Evolutionary conservation across 768 basidiomycete species (phyloP), one percentile per base, ranked within the genome.

Genomic region (Calocera cornea): DNA sequence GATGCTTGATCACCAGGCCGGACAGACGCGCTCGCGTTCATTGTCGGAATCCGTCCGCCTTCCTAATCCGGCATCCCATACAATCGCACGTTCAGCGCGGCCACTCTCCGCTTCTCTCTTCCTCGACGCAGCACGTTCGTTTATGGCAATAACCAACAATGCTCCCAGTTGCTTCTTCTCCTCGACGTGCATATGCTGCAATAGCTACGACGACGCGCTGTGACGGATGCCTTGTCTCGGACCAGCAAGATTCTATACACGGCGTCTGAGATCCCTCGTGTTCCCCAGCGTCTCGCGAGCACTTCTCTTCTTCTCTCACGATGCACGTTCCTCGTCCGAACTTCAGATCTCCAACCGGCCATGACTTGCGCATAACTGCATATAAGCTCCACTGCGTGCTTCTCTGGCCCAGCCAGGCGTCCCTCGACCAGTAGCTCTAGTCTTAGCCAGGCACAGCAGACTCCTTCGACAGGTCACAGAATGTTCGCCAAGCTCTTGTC

Each of bases 21-120:
- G 36, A 5, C 36, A n/a, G n/a, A n/a, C n/a, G n/a, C n/a, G n/a
- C n/a, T 5, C 36, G 5, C 14, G 5, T 38, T 47, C 24, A 47
- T 60, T 31, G 31, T 60, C 54, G 31, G 31, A 60, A 60, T 60
- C 54, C 54, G 54, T 60, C 54, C 54, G 54, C 54, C 31, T 29
- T 60, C 54, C 54, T 29, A 31, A 29, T 33, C 31, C 19, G 54
- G 54, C 31, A 60, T 22, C 7, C 54, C 16, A 60, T 5, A 2
- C 54, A 27, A 33, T 33, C 27, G 27, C 27, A 60, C 54, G 27
- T 27, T 60, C 31, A 60, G 54, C 31, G 16, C 44, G 16, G 19
- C 5, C 3, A 3, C 22, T 31, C 54, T 60, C 54, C 11, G 54
- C 54, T 60, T 60, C 54, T 60, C 31, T 33, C 27, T 10, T 33